Percentiles rank a stretch among this genome's conserved stretches.
Evolutionary conservation across 2,329 filamentous ascomycete genomes (phyloP).

Genomic region (Albifimbria verrucaria): DNA sequence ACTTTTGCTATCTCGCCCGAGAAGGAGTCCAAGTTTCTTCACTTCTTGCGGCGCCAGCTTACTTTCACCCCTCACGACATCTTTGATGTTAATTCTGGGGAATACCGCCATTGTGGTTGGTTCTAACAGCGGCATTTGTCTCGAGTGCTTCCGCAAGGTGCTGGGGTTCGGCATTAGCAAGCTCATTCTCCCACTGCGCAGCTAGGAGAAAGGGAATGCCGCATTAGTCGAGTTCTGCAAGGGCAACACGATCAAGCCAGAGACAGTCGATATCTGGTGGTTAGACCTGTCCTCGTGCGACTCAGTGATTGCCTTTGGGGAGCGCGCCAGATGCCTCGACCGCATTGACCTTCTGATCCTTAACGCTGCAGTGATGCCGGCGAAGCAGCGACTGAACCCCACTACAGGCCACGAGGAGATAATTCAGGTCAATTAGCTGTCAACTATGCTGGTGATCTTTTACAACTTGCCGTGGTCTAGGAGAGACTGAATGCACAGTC

Average conservation of each 20-base stretch:
- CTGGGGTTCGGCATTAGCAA: not conserved
- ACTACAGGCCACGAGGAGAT: not conserved
- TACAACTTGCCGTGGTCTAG: not conserved
- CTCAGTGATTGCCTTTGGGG: not conserved
- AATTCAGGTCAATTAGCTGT: not conserved
- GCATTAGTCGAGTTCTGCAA: not conserved
- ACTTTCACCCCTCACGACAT: not conserved
- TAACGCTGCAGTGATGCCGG: not conserved
- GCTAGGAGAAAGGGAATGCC: not conserved
- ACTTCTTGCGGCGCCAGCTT: not conserved
- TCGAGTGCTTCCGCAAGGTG: not conserved
- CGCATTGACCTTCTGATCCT: not conserved
- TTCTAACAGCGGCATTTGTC: not conserved
- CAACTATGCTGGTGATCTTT: not conserved
- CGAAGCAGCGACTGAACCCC: not conserved
- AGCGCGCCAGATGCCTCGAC: not conserved
- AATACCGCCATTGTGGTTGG: not conserved
- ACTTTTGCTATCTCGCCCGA: not conserved
- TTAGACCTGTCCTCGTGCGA: not conserved
- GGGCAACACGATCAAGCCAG: not conserved
- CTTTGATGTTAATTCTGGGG: not conserved
- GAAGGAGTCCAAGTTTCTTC: not conserved
- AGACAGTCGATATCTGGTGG: not conserved
- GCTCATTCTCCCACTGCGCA: not conserved
- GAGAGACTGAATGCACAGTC: not conserved